phyloP scores from a whole-genome alignment of 2,329 filamentous ascomycete species.

The Pyricularia sp. region DNA sequence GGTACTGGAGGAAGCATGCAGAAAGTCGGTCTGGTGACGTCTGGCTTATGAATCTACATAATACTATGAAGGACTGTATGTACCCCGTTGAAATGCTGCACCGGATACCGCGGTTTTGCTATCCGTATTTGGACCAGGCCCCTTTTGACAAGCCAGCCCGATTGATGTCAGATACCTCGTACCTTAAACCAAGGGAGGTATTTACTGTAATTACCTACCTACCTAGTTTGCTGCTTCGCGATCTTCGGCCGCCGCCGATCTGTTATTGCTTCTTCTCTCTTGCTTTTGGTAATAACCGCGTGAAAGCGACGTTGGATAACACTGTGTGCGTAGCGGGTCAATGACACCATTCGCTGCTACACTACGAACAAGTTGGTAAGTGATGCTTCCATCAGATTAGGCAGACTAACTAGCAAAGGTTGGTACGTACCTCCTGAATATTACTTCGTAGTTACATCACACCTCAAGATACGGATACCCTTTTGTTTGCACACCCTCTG shows the following conservation, averaged over 20 bases:
- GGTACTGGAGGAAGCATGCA: not conserved
- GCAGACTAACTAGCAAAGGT: not conserved
- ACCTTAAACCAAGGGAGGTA: not conserved
- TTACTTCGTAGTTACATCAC: not conserved
- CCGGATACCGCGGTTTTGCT: no score
- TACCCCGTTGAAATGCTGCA: no score
- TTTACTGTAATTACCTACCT: not conserved
- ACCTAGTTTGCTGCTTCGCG: not conserved
- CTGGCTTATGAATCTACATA: not conserved
- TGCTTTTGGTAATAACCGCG: not conserved
- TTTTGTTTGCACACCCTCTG: not conserved
- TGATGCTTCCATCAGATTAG: not conserved
- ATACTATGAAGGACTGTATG: not conserved
- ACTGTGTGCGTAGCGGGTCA: not conserved
- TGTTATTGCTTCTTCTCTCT: not conserved
- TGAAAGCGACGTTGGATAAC: not conserved
- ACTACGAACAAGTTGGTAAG: not conserved
- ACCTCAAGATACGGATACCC: not conserved
- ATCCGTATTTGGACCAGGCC: not conserved
- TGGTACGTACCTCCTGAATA: not conserved
- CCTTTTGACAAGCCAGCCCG: not conserved
- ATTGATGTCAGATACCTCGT: not conserved
- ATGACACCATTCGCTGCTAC: not conserved
- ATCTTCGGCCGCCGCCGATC: not conserved
- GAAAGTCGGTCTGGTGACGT: conserved; percentile 3